Evolutionary conservation across 306 rosid genomes (phyloP).

Genomic region (Fagus crenata): DNA sequence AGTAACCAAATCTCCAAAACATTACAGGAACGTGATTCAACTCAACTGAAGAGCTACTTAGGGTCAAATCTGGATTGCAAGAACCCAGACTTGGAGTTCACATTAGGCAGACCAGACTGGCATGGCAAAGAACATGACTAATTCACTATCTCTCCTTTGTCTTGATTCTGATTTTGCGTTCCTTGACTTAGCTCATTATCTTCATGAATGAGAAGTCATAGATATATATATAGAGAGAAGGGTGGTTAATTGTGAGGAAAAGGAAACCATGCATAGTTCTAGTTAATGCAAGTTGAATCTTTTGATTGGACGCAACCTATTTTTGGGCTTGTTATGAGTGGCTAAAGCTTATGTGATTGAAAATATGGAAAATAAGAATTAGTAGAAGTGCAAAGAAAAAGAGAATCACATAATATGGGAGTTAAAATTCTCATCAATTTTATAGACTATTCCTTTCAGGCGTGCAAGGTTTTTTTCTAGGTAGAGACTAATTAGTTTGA

Average conservation of each 20-base stretch:
- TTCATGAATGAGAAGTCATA: slow-evolving; percentile 23
- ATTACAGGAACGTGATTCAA: slow-evolving; percentile 74
- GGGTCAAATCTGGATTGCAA: slow-evolving; percentile 61
- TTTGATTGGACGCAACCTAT: background rate
- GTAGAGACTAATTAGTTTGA: background rate
- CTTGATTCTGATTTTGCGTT: slow-evolving; percentile 25
- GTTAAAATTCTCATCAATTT: background rate
- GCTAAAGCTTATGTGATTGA: background rate
- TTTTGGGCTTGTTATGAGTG: background rate
- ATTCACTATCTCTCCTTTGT: slow-evolving; percentile 26
- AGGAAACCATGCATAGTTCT: background rate
- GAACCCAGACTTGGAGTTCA: slow-evolving; percentile 91
- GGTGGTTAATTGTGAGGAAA: background rate
- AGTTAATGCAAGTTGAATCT: background rate
- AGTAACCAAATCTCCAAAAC: background rate
- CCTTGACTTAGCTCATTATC: slow-evolving; percentile 31
- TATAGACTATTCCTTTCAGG: background rate
- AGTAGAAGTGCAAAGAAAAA: slow-evolving; percentile 5
- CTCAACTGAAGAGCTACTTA: slow-evolving; percentile 44
- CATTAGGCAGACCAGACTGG: slow-evolving; percentile 94
- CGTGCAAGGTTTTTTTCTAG: background rate
- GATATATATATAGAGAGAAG: slow-evolving; percentile 2
- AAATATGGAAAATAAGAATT: background rate
- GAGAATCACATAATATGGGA: background rate
- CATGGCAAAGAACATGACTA: slow-evolving; percentile 60